phyloP scores from a whole-genome alignment of 2,329 filamentous ascomycete genomes.

The Aspergillus transmontanensis region DNA sequence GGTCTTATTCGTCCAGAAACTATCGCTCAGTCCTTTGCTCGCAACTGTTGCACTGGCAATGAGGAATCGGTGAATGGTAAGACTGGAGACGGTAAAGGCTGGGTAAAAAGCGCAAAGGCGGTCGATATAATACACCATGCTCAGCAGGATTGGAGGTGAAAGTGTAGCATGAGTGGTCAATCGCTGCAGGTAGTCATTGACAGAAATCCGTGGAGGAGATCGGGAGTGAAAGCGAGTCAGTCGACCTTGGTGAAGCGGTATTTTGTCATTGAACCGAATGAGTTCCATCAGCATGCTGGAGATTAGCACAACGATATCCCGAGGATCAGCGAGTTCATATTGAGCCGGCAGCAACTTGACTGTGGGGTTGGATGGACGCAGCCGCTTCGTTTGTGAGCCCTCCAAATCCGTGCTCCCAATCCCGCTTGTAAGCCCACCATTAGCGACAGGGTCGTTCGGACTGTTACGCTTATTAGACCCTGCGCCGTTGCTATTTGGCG shows the following conservation, averaged over 20 bases:
- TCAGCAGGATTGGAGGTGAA: conserved; percentile 88
- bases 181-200: conserved; percentile 88
- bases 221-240: conserved; percentile 94
- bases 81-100: conserved; percentile 91
- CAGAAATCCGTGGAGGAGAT: conserved; percentile 86
- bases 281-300: conserved; percentile 95
- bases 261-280: conserved; percentile 86
- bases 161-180: conserved; percentile 92
- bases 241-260: conserved; percentile 81
- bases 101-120: conserved; percentile 88
- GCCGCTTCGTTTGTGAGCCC: conserved; percentile 48
- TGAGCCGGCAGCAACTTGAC: conserved; percentile 61
- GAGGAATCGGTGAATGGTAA: conserved; percentile 95
- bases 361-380: conserved; percentile 47
- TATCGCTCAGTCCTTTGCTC: conserved; percentile 92
- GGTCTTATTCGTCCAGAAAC: conserved; percentile 97
- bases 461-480: conserved; percentile 41
- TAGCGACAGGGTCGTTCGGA: conserved; percentile 27
- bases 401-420: conserved; percentile 27
- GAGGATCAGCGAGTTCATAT: conserved; percentile 80
- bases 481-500: conserved; percentile 24
- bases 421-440: conserved; percentile 25
- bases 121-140: conserved; percentile 99
- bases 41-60: conserved; percentile 96
- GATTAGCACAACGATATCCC: conserved; percentile 87